Base-by-base conservation (phyloP, 2,329 filamentous ascomycete genomes). In the Ophiostoma quercus region DNA sequence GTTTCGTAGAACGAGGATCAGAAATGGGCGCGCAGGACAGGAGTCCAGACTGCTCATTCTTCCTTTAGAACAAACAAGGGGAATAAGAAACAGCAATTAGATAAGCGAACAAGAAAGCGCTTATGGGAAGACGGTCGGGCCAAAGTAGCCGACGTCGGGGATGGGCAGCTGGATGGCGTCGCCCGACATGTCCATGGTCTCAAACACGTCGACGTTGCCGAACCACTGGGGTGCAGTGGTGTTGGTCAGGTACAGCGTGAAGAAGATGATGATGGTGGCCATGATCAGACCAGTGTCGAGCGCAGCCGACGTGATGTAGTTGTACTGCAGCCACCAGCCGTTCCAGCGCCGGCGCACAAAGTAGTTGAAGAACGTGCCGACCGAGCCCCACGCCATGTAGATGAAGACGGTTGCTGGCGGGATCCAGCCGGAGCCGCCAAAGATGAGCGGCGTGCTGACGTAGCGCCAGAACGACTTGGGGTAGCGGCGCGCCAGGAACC, bases 321-420 rank as follows among this genome's bases (percentile, higher is more conserved):
- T 92, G 80, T 91, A 92, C 77, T 89, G 87, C 77, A 90, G 81
- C 90, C 90, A 92, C 90, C 90, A 92, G 43, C 88, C 89, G 3
- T 83, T 85, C 79, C 84, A 89, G 72, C 85, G 83, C 71, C 87
- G 83, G 76, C 86, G 85, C 76, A 92, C 85, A 74, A 83, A 87
- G 74, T 84, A 89, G 78, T 92, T 91, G 80, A 92, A 92, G 47
- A 88, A 73, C 66, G 85, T 83, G 9, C 90, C 90, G 7, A 90
- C 86, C 34, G 87, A 76, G 3, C 86, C 89, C 90, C 90, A 92
- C 75, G 85, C 85, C 54, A 90, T 84, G 75, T 91, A 92, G 73
- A 87, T 91, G 73, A 90, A 86, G 0, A 88, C 85, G 0, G 88
- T 90, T 0, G 90, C 90, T 0, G 90, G 90, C 11, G 90, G 90